Base-by-base conservation (phyloP, 2,329 filamentous ascomycete species). In the Diaporthe ilicicola region DNA sequence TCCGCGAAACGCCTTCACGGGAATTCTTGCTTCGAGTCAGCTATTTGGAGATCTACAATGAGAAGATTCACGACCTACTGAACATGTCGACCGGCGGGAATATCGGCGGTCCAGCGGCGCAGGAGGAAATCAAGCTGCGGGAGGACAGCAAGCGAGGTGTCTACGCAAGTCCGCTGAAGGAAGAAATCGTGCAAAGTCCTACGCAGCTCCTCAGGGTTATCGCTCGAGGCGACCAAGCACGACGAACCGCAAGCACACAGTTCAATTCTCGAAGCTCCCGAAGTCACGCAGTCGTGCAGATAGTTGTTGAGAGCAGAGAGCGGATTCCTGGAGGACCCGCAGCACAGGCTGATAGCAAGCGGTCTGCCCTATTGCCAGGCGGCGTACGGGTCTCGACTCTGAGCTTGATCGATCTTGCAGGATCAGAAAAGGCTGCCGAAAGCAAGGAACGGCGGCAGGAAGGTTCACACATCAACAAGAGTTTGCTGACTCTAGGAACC, bases 1-100 rank as follows among this genome's bases (percentile, higher is more conserved):
- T 99, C 76, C 92, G 96, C 70, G 96, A 99, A 83, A 98, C 96
- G 1, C 96, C 96, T 0, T 94, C 94, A 44, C 89, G 96, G 72
- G 96, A 99, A 79, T 99, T 99, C 75, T 83, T 99, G 70, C 88
- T 99, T 70, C 92, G 96, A 73, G 96, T 99, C 79, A 98, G 95
- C 85, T 99, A 99, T 79, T 87, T 99, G 73, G 96, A 99, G 83
- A 99, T 99, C 73, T 99, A 99, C 84, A 99, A 99, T 78, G 96
- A 99, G 80, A 97, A 90, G 82, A 98, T 99, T 70, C 93, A 98
- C 79, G 96, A 99, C 82, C 85, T 99, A 62, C 86, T 99, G 54
- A 95, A 92, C 74, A 92, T 94, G 80, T 87, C 94, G 1, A 87
- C 88, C 1, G 87, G 87, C 15, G 84, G 82, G 50, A 89, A 86